Percentiles rank a stretch among this genome's conserved stretches.
phyloP scores from a whole-genome alignment of 1,284 basidiomycete species.

The Sporisorium exsertum region DNA sequence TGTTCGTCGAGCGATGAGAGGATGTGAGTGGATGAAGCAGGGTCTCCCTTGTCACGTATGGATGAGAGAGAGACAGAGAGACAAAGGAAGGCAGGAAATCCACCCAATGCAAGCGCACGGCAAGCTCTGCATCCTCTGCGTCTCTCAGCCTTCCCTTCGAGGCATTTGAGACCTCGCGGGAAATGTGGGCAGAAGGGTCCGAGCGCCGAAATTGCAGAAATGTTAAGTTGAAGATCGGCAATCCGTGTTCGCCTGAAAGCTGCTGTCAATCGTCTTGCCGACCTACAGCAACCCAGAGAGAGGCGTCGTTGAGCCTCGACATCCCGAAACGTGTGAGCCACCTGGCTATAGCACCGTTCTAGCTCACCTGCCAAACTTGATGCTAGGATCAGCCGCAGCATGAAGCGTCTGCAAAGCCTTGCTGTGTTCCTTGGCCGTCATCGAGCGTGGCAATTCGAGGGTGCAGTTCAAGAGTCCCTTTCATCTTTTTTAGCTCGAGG shows the following conservation, averaged over 20 bases:
- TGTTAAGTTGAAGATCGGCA: neutral
- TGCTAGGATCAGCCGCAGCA: too few relatives aligned
- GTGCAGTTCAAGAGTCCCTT: neutral
- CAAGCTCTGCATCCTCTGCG: too few relatives aligned
- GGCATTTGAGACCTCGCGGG: too few relatives aligned
- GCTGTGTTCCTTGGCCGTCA: neutral
- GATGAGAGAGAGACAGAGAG: too few relatives aligned
- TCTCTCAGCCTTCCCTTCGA: too few relatives aligned
- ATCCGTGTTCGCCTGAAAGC: neutral
- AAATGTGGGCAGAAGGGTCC: neutral
- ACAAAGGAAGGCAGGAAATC: too few relatives aligned
- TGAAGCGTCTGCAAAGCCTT: too few relatives aligned
- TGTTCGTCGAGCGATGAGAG: neutral
- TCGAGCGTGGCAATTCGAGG: neutral
- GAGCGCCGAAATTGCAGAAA: neutral
- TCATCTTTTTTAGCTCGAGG: neutral
- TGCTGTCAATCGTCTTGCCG: too few relatives aligned
- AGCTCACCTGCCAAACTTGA: too few relatives aligned
- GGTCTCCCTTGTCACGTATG: neutral
- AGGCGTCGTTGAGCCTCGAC: neutral
- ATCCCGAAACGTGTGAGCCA: neutral
- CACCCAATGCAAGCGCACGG: too few relatives aligned
- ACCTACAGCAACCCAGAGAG: neutral
- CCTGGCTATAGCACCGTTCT: too few relatives aligned
- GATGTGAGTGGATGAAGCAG: neutral